A percentile compares a stretch with the other conserved stretches of the same genome.
These are phyloP conservation scores for Eleusine indica DNA, from an alignment of 176 grass and related monocot species.

Conservation along the genomic window DNA sequence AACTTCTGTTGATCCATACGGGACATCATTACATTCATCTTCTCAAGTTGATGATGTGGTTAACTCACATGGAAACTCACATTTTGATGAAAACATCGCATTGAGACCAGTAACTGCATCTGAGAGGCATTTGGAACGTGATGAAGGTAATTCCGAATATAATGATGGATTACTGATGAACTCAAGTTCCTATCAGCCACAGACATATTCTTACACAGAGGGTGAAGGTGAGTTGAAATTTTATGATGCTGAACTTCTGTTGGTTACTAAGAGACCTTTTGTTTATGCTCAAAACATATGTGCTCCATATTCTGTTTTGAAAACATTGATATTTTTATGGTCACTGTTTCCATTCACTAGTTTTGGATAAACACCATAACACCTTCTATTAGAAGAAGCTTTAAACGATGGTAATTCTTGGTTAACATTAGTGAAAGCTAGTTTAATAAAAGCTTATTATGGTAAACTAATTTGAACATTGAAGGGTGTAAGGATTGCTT, in stretches of 20 bases:
- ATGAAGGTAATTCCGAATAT: constrained; percentile 57
- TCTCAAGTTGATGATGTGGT: constrained; percentile 44
- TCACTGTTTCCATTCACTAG: constrained; percentile 2
- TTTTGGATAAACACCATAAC: background rate
- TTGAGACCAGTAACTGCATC: constrained; percentile 37
- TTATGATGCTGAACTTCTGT: constrained; percentile 19
- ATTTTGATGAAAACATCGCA: constrained; percentile 57
- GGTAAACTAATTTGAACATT: background rate
- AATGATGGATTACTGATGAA: constrained; percentile 56
- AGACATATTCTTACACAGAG: constrained; percentile 49
- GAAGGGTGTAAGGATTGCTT: background rate
- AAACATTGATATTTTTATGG: constrained; percentile 24
- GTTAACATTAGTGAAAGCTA: background rate
- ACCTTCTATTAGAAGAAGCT: background rate
- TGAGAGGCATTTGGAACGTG: constrained; percentile 62
- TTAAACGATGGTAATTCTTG: background rate
- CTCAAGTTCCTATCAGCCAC: constrained; percentile 58
- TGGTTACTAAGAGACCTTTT: background rate
- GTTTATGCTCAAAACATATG: constrained; percentile 19
- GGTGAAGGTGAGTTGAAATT: constrained; percentile 62
- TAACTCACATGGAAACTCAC: constrained; percentile 49
- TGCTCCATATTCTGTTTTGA: background rate
- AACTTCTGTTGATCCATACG: constrained; percentile 50
- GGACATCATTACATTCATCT: constrained; percentile 51
- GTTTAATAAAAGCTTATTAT: background rate